Evolutionary conservation across 306 rosid species (phyloP), one percentile per base, ranked within the genome.

Genomic region (Glycyrrhiza uralensis): DNA sequence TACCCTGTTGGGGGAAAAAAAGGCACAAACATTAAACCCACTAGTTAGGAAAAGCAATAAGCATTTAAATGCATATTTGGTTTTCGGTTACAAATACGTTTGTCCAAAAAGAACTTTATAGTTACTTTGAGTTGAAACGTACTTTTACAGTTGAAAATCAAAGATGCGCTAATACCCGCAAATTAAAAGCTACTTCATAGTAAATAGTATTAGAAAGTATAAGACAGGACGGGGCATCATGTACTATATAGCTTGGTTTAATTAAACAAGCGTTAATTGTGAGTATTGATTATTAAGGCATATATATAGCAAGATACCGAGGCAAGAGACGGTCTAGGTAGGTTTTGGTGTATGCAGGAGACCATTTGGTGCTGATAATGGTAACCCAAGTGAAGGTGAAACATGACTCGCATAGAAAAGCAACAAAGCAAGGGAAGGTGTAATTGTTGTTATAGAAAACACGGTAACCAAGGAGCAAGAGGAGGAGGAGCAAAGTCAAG

Each of bases 381-480:
- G 81, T 44, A 30, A 79, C 0, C 89, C 84, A 81, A 2, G 41
- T 20, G 83, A 79, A 70, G 66, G 92, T 44, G 81, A 92, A 92
- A 83, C 87, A 89, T 0, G 76, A 75, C 67, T 89, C 96, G 36
- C 87, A 92, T 1, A 86, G 7, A 23, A 89, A 81, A 59, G 97
- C 96, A 7, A 83, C 69, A 4, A 84, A 59, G 61, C 83, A 84
- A 24, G 86, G 68, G 71, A 76, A 54, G 14, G 76, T 84, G 50
- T 72, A 79, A n/a, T n/a, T n/a, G 6, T 7, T 7, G 28, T 54
- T 12, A 5, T 77, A 64, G 33, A 49, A 72, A 4, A 84, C 12
- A 13, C 93, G 87, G 66, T 86, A 74, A 15, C 9, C 17, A 7
- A 87, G 82, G 13, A 89, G 69, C 49, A 54, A 77, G 14, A 84